phyloP scores from a whole-genome alignment of 331 rosid species.

The Rosa hybrid region DNA sequence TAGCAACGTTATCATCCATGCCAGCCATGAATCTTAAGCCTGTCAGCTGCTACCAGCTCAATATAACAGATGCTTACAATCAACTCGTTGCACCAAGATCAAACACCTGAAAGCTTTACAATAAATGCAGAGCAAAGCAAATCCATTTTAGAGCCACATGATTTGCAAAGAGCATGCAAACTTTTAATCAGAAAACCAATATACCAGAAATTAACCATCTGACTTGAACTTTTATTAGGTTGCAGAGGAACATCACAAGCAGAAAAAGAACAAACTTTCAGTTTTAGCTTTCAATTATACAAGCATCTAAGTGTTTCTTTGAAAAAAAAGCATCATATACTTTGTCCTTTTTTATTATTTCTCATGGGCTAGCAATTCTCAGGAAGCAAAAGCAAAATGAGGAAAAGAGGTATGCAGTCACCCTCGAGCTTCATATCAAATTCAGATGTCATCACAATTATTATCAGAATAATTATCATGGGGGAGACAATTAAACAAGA shows the following conservation, averaged over 20 bases:
- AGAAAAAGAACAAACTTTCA: neutral
- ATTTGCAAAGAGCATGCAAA: conserved; percentile 10
- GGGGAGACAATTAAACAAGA: conserved; percentile 7
- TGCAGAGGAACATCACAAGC: conserved; percentile 1
- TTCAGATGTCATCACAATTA: conserved; percentile 2
- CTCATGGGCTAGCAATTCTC: neutral
- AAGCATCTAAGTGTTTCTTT: neutral
- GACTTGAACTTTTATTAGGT: neutral
- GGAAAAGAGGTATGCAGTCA: conserved; percentile 1
- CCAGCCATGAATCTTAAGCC: conserved; percentile 69
- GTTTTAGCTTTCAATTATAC: neutral
- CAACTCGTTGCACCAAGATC: conserved; percentile 29
- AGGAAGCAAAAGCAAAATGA: conserved; percentile 6
- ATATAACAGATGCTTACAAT: conserved; percentile 19
- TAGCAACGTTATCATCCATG: conserved; percentile 65
- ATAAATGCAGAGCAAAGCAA: neutral
- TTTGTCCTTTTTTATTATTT: neutral
- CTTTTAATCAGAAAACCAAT: neutral
- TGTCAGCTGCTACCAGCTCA: neutral
- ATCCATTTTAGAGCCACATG: conserved; percentile 3
- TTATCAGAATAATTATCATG: neutral
- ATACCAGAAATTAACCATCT: conserved; percentile 13
- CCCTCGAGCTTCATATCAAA: conserved; percentile 3
- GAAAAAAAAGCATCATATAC: neutral
- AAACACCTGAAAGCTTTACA: conserved; percentile 22